Conservation (phyloP, 129 eudicot species). For the Arctium lappa region DNA sequence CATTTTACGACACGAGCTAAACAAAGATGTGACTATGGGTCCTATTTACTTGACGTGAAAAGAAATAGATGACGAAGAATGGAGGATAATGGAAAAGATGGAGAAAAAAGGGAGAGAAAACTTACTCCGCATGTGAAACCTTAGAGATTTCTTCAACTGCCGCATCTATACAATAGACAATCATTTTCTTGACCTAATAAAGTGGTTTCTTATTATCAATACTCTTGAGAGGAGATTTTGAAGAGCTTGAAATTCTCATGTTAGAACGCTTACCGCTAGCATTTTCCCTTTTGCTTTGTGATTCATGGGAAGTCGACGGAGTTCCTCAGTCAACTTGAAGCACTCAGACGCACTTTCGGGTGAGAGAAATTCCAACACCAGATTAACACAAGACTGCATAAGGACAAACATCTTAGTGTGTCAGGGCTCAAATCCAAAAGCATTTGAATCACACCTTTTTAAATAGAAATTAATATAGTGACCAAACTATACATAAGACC, state of each 20-base stretch:
- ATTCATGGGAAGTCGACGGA: conserved; percentile 51
- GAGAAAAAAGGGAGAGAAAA: not conserved
- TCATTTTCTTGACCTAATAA: conserved; percentile 64
- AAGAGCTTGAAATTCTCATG: not conserved
- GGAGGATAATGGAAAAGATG: not conserved
- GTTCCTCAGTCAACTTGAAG: conserved; percentile 53
- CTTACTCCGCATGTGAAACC: conserved; percentile 31
- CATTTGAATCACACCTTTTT: not conserved
- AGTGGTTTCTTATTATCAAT: not conserved
- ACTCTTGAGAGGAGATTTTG: not conserved
- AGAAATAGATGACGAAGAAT: not conserved
- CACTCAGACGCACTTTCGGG: conserved; percentile 70
- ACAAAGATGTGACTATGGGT: not conserved
- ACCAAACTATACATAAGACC: not conserved
- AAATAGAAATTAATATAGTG: not conserved
- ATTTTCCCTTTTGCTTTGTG: conserved; percentile 54
- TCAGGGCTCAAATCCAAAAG: not conserved
- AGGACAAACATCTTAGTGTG: not conserved
- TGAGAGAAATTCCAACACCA: conserved; percentile 57
- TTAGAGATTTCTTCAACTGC: conserved; percentile 51
- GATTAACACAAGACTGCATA: conserved; percentile 57
- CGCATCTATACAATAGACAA: conserved; percentile 40
- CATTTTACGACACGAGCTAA: not conserved
- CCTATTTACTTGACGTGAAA: not conserved
- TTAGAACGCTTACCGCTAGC: conserved; percentile 35